Evolutionary conservation across 768 basidiomycete species (phyloP).

Genomic region (Mycena haematopus): DNA sequence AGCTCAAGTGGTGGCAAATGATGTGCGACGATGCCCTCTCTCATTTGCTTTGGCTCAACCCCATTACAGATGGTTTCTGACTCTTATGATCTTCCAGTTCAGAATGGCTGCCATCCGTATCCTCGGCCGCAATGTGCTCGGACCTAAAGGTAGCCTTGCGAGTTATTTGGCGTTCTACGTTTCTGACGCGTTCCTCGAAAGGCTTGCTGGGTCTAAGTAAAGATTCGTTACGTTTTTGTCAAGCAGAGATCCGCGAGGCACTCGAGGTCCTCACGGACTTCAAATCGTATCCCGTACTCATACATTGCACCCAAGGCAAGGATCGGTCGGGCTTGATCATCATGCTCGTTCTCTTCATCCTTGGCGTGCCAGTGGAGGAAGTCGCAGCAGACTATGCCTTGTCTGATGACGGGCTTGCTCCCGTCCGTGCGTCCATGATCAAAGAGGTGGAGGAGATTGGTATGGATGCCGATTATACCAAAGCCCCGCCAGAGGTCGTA

Average conservation of each 20-base stretch:
- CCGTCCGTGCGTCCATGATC: conserved; percentile 29
- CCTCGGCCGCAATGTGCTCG: conserved; percentile 30
- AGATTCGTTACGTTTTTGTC: conserved; percentile 30
- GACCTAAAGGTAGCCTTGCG: conserved; percentile 11
- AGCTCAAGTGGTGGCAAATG: conserved; percentile 31
- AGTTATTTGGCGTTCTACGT: background rate
- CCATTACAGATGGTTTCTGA: conserved; percentile 25
- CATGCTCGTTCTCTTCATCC: conserved; percentile 29
- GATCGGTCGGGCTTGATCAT: conserved; percentile 30
- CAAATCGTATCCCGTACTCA: conserved; percentile 26
- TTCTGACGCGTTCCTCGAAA: background rate
- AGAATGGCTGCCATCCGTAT: conserved; percentile 31
- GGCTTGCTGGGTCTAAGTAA: conserved; percentile 28
- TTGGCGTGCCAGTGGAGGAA: conserved; percentile 21
- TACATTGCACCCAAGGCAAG: conserved; percentile 33
- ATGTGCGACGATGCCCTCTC: conserved; percentile 17
- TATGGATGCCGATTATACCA: conserved; percentile 28
- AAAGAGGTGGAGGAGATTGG: conserved; percentile 32
- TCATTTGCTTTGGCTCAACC: background rate
- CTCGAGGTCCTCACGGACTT: conserved; percentile 27
- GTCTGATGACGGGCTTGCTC: conserved; percentile 30
- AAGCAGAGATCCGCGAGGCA: conserved; percentile 26
- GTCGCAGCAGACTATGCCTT: conserved; percentile 29
- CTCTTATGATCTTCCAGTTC: conserved; percentile 25
- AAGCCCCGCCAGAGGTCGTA: conserved; percentile 26